Evolutionary conservation across 1,139 yeast species (phyloP).

Genomic region (Dujonia santamariae): DNA sequence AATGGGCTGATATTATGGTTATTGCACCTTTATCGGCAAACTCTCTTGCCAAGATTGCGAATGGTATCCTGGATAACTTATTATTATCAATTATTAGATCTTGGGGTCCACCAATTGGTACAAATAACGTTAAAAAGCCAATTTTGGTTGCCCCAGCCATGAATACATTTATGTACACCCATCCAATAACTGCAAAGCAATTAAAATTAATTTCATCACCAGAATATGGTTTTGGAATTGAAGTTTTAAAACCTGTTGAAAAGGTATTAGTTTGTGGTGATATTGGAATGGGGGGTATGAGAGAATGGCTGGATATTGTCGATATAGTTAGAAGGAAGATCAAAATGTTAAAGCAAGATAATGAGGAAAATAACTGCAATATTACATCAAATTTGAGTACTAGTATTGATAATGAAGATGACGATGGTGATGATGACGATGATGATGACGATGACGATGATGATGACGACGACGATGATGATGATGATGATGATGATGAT

Average conservation of each 20-base stretch:
- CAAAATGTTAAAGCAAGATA: constrained; percentile 28
- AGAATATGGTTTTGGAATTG: constrained; percentile 53
- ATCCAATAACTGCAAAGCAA: constrained; percentile 88
- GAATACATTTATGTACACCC: constrained; percentile 96
- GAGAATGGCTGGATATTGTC: constrained; percentile 93
- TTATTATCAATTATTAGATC: constrained; percentile 80
- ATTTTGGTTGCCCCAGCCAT: constrained; percentile 93
- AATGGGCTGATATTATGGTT: constrained; percentile 93
- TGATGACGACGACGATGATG: constrained; percentile 35
- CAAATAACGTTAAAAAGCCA: constrained; percentile 50
- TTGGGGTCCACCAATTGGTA: constrained; percentile 67
- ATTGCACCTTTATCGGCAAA: constrained; percentile 95
- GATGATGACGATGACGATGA: constrained; percentile 38
- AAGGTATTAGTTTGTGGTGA: constrained; percentile 94
- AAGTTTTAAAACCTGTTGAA: constrained; percentile 86
- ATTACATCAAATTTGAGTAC: background rate
- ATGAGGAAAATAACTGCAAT: constrained; percentile 13
- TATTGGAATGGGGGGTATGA: constrained; percentile 97
- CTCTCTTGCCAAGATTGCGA: constrained; percentile 83
- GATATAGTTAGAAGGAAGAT: constrained; percentile 65
- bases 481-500: constrained; percentile 29
- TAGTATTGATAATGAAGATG: constrained; percentile 22
- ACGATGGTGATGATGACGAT: constrained; percentile 31
- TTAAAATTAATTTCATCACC: constrained; percentile 48
- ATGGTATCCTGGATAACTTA: constrained; percentile 89